phyloP scores from a whole-genome alignment of 2,329 filamentous ascomycete genomes.

The Elsinoe ampelina region DNA sequence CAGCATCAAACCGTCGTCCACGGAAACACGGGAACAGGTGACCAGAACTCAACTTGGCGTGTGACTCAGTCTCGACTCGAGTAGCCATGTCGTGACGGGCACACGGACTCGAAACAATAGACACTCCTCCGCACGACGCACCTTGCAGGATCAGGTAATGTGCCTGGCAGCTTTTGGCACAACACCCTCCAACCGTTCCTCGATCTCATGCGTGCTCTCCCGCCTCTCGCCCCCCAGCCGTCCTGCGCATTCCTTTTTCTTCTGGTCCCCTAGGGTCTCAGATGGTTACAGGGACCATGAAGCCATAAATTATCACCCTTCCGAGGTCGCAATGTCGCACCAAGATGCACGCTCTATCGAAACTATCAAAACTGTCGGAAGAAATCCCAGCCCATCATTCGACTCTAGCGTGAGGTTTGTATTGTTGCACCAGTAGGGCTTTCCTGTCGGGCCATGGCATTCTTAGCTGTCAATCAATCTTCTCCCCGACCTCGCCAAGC shows the following conservation, averaged over 20 bases:
- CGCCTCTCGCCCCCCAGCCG: neutral
- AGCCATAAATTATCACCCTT: neutral
- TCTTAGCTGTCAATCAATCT: neutral
- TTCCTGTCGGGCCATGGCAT: neutral
- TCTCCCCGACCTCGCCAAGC: slow-evolving; percentile 4
- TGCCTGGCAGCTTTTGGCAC: slow-evolving; percentile 8
- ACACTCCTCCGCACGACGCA: neutral
- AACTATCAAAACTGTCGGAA: neutral
- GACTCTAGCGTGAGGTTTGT: slow-evolving; percentile 4
- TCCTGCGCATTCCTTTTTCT: slow-evolving; percentile 8
- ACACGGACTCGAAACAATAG: slow-evolving; percentile 9
- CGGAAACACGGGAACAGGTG: neutral
- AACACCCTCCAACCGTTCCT: slow-evolving; percentile 12
- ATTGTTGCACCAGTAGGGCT: slow-evolving; percentile 12
- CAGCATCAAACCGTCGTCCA: neutral
- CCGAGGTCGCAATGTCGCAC: slow-evolving; percentile 1
- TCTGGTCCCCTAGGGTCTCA: neutral
- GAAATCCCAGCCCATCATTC: slow-evolving; percentile 4
- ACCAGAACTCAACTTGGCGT: neutral
- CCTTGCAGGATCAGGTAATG: slow-evolving; percentile 7
- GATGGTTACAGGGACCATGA: neutral
- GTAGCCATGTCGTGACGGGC: neutral
- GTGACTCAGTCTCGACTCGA: slow-evolving; percentile 10
- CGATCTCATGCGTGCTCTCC: slow-evolving; percentile 1
- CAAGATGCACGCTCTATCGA: slow-evolving; percentile 5